phyloP scores from a whole-genome alignment of 306 rosid genomes.

The Rubus idaeus region DNA sequence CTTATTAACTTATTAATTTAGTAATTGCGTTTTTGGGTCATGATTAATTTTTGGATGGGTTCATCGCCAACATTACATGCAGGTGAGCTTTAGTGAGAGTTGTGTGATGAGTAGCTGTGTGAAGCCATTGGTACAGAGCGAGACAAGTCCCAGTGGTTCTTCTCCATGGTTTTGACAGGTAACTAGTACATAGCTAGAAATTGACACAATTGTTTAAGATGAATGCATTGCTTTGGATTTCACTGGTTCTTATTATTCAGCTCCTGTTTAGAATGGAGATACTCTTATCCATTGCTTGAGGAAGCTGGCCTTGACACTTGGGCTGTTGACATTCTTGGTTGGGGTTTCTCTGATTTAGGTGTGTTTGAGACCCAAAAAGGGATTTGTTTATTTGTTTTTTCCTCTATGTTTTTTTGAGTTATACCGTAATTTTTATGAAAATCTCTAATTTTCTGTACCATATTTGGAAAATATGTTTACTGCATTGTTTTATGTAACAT shows the following conservation, averaged over 20 bases:
- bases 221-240: slow-evolving; percentile 29
- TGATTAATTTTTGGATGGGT: background rate
- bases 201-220: slow-evolving; percentile 7
- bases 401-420: background rate
- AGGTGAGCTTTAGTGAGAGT: slow-evolving; percentile 63
- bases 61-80: slow-evolving; percentile 2
- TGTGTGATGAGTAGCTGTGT: slow-evolving; percentile 85
- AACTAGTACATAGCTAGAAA: slow-evolving; percentile 13
- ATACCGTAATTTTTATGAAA: too few relatives aligned
- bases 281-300: slow-evolving; percentile 76
- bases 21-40: background rate
- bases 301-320: slow-evolving; percentile 82
- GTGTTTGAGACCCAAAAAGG: background rate
- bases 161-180: slow-evolving; percentile 96
- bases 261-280: slow-evolving; percentile 98
- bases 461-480: too few relatives aligned
- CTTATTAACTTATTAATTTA: background rate
- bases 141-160: slow-evolving; percentile 77
- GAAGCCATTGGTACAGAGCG: slow-evolving; percentile 57
- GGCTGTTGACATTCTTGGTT: slow-evolving; percentile 97
- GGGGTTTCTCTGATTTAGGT: slow-evolving; percentile 99
- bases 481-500: too few relatives aligned
- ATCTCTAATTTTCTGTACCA: too few relatives aligned
- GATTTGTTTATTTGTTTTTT: slow-evolving; percentile 22
- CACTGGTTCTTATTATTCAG: slow-evolving; percentile 54